Conservation (phyloP, 2,329 filamentous ascomycete species). For the Neofusicoccum umdonicola region DNA sequence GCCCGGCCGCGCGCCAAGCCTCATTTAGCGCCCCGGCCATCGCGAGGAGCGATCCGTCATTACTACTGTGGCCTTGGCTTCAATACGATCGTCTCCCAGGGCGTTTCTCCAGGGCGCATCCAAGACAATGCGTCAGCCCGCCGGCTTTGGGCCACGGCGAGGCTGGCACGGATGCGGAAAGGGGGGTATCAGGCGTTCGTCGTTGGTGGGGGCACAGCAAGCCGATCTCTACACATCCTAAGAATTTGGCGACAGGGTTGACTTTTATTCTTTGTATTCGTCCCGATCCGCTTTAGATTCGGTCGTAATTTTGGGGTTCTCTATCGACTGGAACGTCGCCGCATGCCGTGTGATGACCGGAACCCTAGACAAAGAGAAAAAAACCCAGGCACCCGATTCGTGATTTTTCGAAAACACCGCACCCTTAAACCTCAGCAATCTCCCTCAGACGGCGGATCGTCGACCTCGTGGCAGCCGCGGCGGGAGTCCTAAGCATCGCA, state of each 20-base stretch:
- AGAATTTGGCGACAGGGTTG: slow-evolving; percentile 5
- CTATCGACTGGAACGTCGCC: slow-evolving; percentile 19
- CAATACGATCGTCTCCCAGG: slow-evolving; percentile 13
- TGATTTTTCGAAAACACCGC: slow-evolving; percentile 18
- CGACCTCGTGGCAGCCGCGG: slow-evolving; percentile 90
- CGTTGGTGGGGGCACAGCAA: slow-evolving; percentile 2
- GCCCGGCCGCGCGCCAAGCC: neutral
- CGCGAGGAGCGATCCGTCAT: slow-evolving; percentile 7
- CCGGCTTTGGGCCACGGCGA: neutral
- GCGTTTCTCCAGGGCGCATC: slow-evolving; percentile 7
- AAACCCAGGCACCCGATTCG: slow-evolving; percentile 17
- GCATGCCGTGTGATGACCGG: slow-evolving; percentile 18
- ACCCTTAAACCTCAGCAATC: slow-evolving; percentile 84
- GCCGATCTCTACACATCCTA: slow-evolving; percentile 3
- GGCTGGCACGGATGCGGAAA: neutral
- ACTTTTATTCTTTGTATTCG: slow-evolving; percentile 19
- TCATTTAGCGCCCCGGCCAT: neutral
- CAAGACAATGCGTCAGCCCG: neutral
- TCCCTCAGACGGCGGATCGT: slow-evolving; percentile 96
- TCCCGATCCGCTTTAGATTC: slow-evolving; percentile 19
- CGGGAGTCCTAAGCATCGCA: slow-evolving; percentile 68
- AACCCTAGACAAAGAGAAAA: slow-evolving; percentile 19
- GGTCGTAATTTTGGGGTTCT: slow-evolving; percentile 17
- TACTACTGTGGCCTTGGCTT: slow-evolving; percentile 10
- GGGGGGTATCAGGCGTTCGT: neutral